Conservation (phyloP, 768 basidiomycete genomes). For the Hygrocybe coccinea region DNA sequence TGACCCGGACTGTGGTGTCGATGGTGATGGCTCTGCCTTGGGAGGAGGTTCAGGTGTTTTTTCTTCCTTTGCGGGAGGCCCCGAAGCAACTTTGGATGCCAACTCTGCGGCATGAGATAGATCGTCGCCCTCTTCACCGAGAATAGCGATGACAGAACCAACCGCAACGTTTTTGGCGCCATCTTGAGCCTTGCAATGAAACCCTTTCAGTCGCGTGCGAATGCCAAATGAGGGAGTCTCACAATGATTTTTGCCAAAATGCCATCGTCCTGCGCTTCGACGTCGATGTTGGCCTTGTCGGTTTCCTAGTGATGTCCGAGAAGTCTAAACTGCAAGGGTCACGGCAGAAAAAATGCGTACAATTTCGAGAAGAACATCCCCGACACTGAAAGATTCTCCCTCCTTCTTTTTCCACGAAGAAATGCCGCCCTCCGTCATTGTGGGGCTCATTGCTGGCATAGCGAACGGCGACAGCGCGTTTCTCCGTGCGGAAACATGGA, state of each 20-base stretch:
- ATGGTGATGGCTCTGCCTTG: constrained; percentile 13
- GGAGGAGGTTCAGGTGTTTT: constrained; percentile 38
- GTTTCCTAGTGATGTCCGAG: constrained; percentile 70
- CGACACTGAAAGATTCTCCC: constrained; percentile 82
- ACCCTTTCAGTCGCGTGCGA: neutral
- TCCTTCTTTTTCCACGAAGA: constrained; percentile 97
- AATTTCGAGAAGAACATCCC: constrained; percentile 95
- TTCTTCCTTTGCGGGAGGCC: constrained; percentile 36
- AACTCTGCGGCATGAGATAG: constrained; percentile 74
- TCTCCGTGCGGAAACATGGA: constrained; percentile 77
- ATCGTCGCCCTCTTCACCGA: constrained; percentile 95
- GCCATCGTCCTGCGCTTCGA: constrained; percentile 98
- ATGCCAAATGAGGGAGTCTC: constrained; percentile 27
- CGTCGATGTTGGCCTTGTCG: constrained; percentile 99
- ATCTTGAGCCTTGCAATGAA: constrained; percentile 55
- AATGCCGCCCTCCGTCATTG: constrained; percentile 99
- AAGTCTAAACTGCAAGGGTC: constrained; percentile 3
- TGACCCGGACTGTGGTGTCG: constrained; percentile 31
- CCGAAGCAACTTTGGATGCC: constrained; percentile 57
- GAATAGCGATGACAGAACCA: constrained; percentile 83
- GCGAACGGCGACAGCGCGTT: constrained; percentile 81
- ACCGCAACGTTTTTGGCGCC: constrained; percentile 86
- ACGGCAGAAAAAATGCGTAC: constrained; percentile 43
- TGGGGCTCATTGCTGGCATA: constrained; percentile 99
- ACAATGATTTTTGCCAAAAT: constrained; percentile 95